Conservation (phyloP, 331 rosid species). For the Quercus tomentella region DNA sequence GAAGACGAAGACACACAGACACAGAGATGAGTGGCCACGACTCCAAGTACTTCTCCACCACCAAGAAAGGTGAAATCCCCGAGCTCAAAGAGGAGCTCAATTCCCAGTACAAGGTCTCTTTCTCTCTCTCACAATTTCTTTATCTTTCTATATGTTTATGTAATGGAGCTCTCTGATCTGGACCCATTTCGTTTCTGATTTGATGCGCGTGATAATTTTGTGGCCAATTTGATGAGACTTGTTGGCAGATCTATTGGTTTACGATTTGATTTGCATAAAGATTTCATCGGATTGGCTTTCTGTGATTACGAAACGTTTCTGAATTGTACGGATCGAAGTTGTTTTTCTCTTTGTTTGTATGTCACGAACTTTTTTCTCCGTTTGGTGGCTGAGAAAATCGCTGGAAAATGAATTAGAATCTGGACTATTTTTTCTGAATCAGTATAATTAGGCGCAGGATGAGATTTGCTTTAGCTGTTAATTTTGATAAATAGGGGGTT, state of each 20-base stretch:
- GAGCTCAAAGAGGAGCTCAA: conserved; percentile 99
- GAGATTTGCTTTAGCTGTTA: background rate
- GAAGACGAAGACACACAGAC: background rate
- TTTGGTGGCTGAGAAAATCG: background rate
- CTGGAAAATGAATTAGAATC: background rate
- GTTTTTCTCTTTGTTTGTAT: background rate
- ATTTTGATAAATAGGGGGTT: background rate
- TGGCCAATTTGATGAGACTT: background rate
- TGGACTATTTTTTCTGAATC: background rate
- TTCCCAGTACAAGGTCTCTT: conserved; percentile 96
- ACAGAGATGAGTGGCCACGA: conserved; percentile 89
- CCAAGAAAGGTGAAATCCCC: conserved; percentile 99
- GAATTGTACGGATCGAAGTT: conserved; percentile 15
- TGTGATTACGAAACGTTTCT: background rate
- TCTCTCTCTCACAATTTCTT: background rate
- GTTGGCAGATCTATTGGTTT: conserved; percentile 33
- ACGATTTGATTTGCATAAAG: background rate
- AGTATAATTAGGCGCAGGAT: background rate
- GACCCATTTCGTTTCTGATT: conserved; percentile 1
- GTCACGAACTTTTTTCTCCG: background rate
- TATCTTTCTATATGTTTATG: background rate
- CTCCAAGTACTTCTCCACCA: conserved; percentile 97
- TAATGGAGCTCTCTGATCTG: conserved; percentile 24
- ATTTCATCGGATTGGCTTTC: background rate
- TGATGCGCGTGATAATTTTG: background rate